Evolutionary conservation across 257 asterid species (phyloP).

Genomic region (Jacaranda mimosifolia): DNA sequence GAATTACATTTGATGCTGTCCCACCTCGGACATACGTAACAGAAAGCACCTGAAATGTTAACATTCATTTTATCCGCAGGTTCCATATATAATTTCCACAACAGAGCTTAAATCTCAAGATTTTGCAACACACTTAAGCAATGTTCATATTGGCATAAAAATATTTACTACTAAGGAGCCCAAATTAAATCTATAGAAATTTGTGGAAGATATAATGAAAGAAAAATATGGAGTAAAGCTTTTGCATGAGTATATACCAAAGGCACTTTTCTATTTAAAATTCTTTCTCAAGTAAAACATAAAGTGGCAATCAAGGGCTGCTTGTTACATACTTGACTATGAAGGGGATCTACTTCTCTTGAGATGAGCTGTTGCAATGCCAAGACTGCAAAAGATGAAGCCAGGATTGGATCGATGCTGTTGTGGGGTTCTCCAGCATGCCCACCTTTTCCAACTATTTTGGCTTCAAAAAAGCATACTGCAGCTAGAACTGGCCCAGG

Average conservation of each 20-base stretch:
- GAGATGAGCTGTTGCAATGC: slow-evolving; percentile 84
- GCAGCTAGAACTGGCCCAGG: slow-evolving; percentile 77
- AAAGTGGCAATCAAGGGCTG: too few relatives aligned
- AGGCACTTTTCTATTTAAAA: too few relatives aligned
- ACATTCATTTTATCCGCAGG: not conserved
- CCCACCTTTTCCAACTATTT: slow-evolving; percentile 79
- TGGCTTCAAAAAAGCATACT: slow-evolving; percentile 68
- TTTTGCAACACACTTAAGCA: not conserved
- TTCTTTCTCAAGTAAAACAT: too few relatives aligned
- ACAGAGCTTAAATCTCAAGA: not conserved
- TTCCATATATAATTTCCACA: too few relatives aligned
- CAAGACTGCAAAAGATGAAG: slow-evolving; percentile 71
- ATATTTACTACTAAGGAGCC: not conserved
- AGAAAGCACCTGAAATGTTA: slow-evolving; percentile 65
- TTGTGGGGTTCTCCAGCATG: slow-evolving; percentile 80
- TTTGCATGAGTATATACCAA: too few relatives aligned
- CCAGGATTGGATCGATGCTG: slow-evolving; percentile 70
- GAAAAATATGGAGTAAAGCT: too few relatives aligned
- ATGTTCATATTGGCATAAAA: not conserved
- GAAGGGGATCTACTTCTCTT: slow-evolving; percentile 79
- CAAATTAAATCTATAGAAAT: not conserved
- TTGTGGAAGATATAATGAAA: too few relatives aligned
- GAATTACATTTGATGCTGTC: slow-evolving; percentile 64
- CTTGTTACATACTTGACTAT: slow-evolving; percentile 63
- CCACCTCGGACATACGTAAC: slow-evolving; percentile 85